These are phyloP conservation scores for Kuraishia piskuri DNA, from an alignment of 805 yeast species.

Conservation along the genomic window DNA sequence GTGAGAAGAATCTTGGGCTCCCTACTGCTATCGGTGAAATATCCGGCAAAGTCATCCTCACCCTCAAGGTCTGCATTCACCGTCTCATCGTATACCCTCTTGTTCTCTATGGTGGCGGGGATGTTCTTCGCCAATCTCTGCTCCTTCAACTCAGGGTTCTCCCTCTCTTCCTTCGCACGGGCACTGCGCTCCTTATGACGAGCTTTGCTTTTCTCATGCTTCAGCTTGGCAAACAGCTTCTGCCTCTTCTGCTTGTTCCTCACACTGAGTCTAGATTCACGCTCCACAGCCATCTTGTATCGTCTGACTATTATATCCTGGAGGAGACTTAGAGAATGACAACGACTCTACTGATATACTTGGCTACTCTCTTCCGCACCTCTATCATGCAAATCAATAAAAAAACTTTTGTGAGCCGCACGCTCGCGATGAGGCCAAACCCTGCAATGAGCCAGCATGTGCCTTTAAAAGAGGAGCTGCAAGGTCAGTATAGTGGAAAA, in stretches of 20 bases:
- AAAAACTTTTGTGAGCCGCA: not conserved
- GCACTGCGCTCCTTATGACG: constrained; percentile 72
- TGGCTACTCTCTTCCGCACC: not conserved
- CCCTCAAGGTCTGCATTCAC: constrained; percentile 50
- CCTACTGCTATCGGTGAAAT: constrained; percentile 37
- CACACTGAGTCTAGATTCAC: constrained; percentile 34
- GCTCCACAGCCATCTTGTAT: constrained; percentile 22
- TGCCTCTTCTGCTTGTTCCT: constrained; percentile 78
- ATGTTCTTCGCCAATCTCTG: constrained; percentile 72
- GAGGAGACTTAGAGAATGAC: not conserved
- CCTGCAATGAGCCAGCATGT: not conserved
- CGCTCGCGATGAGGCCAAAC: not conserved
- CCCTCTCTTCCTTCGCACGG: constrained; percentile 81
- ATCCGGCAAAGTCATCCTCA: constrained; percentile 55
- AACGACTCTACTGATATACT: not conserved
- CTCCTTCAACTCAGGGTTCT: constrained; percentile 73
- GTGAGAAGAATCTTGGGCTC: constrained; percentile 87
- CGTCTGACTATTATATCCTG: not conserved
- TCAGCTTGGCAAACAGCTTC: constrained; percentile 62
- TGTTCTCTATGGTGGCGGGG: constrained; percentile 75
- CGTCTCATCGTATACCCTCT: constrained; percentile 84
- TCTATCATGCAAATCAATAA: not conserved
- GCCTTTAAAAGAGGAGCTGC: no score
- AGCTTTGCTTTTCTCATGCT: constrained; percentile 66
- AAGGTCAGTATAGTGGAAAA: no score